Base-by-base conservation (phyloP, 768 basidiomycete species). In the Lanmaoa rubissima region DNA sequence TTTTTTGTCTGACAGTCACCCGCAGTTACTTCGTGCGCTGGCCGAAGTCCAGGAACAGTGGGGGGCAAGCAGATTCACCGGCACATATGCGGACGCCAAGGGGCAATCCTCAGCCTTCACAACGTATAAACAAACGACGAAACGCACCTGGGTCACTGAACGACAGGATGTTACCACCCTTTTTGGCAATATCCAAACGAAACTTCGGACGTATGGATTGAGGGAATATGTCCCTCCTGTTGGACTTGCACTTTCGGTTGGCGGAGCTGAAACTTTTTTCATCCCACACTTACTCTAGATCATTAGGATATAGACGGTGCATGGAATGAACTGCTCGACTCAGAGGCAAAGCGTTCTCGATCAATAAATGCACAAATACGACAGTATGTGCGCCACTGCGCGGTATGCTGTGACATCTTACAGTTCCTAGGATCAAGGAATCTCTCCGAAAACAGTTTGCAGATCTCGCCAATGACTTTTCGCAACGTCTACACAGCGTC, bases 111-210 rank as follows among this genome's bases (percentile, higher is more conserved):
- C 83, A 5, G 79, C 79, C 5, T 94, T 97, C 65, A 81, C 82
- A 17, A 77, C 77, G 1, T 94, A 96, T 75, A 97, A 97, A 69
- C 85, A 87, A 61, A 88, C 88, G 2, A 87, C 79, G 40, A 97
- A 97, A 66, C 83, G 93, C 3, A 77, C 77, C 2, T 97, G 94
- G 92, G 91, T 94, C 11, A 86, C 84, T 9, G 95, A 98, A 72
- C 84, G 88, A 67, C 90, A 93, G 67, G 94, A 95, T 56, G 75
- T 97, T 11, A 83, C 86, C 10, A 91, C 90, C 1, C 80, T 98
- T 14, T 92, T 98, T 61, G 87, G 90, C 4, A 96, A 97, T 66
- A 87, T 99, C 31, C 92, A 94, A 71, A 96, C 93, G 1, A 98
- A 98, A 73, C 75, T 98, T 54, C 83, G 81, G 71, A 98, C 95